Evolutionary conservation across 2,329 filamentous ascomycete species (phyloP), one percentile per base, ranked within the genome.

Genomic region (Pleoardoris graminearum): DNA sequence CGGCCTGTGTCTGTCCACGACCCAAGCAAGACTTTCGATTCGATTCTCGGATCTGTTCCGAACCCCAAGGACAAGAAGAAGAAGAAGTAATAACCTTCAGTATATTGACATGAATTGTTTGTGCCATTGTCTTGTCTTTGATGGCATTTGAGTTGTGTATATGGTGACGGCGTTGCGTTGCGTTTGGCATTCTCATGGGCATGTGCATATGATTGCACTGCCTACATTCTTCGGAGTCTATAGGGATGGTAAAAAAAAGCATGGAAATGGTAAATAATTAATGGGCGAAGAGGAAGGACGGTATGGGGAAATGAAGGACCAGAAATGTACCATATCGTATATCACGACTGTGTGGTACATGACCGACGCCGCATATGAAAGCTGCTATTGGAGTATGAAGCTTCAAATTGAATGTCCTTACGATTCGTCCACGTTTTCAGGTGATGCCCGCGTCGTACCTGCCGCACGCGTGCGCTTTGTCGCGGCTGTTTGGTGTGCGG

Each of bases 11-110:
- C 68, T 32, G 64, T 62, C 48, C 69, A 70, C 53, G 72, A 75
- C 51, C 70, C 75, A 14, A 76, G 53, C 50, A 78, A 77, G 67
- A 80, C 78, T 1, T 80, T 80, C 57, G 78, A 80, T 62, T 72
- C 73, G 14, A 80, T 80, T 41, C 56, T 80, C n/a, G 72, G 67
- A 7, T 60, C 63, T n/a, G 54, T 53, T 12, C 56, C 61, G 4
- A 36, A 61, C 17, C 54, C 60, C 23, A 52, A 61, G 11, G 58
- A 59, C 7, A 58, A 65, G 19, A 68, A 68, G 50, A 57, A 68
- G 14, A 67, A 68, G 50, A 68, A 68, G n/a, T n/a, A n/a, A 46
- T 47, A 10, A 66, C 16, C 22, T 38, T 14, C 23, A 2, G 27
- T 21, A 12, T 47, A 32, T 37, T 35, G 14, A 21, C 16, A 36